Percentiles rank a stretch among this genome's conserved stretches.
Conservation (phyloP, 2,329 filamentous ascomycete species). For the Alternaria arborescens region DNA sequence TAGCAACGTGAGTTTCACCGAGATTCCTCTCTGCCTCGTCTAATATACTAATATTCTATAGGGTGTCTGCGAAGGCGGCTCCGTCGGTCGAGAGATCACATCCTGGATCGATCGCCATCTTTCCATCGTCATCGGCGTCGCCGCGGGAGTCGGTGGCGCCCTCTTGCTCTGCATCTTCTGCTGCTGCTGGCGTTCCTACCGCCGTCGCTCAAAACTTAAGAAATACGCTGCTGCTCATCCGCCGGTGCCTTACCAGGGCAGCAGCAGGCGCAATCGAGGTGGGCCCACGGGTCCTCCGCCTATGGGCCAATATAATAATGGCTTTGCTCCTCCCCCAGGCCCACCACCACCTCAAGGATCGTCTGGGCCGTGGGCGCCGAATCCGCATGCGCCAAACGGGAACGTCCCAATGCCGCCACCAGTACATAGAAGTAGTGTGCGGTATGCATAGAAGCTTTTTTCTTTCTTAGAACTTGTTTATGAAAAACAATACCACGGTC, state of each 20-base stretch:
- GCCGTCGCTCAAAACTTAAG: slow-evolving; percentile 34
- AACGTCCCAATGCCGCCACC: slow-evolving; percentile 20
- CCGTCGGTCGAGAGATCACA: slow-evolving; percentile 73
- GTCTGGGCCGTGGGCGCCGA: slow-evolving; percentile 5
- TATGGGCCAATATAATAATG: slow-evolving; percentile 14
- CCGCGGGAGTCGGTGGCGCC: slow-evolving; percentile 74
- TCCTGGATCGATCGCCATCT: slow-evolving; percentile 82
- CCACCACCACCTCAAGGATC: slow-evolving; percentile 1
- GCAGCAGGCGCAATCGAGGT: slow-evolving; percentile 3
- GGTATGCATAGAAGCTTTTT: slow-evolving; percentile 24
- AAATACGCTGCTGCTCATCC: slow-evolving; percentile 28
- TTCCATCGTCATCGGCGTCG: slow-evolving; percentile 82
- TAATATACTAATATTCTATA: slow-evolving; percentile 34
- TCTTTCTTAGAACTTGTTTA: not conserved
- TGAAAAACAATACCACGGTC: slow-evolving; percentile 1
- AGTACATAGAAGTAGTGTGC: slow-evolving; percentile 24
- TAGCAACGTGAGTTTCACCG: slow-evolving; percentile 63
- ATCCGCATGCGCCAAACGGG: slow-evolving; percentile 11
- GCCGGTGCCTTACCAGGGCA: slow-evolving; percentile 12
- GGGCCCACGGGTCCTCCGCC: slow-evolving; percentile 2
- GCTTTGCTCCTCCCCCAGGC: slow-evolving; percentile 3
- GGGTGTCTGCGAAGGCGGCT: slow-evolving; percentile 78
- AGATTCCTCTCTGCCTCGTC: not conserved
- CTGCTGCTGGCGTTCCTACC: slow-evolving; percentile 69
- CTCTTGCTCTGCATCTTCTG: slow-evolving; percentile 70